Conservation (phyloP, 176 grass and related monocot genomes). For the Stipa capillata region DNA sequence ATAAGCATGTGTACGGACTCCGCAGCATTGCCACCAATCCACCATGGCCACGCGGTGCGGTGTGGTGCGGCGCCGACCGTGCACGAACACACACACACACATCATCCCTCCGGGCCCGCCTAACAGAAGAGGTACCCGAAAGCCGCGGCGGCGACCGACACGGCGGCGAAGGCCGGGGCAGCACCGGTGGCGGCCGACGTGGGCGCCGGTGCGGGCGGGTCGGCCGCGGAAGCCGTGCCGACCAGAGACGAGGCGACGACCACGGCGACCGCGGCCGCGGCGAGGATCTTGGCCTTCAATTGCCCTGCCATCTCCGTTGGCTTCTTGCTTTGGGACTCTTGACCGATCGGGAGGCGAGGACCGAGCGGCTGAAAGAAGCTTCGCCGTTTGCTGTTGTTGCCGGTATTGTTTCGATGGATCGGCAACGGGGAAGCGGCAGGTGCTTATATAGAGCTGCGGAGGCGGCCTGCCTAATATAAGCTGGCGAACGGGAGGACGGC, state of each 20-base stretch:
- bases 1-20: not conserved
- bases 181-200: not conserved
- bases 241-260: conserved; percentile 20
- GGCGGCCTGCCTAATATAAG: not conserved
- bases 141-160: not conserved
- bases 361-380: not conserved
- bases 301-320: conserved; percentile 19
- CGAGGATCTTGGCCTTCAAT: conserved; percentile 30
- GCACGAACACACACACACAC: not conserved
- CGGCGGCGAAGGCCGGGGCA: not conserved
- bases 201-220: not conserved
- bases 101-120: not conserved
- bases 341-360: too few relatives aligned
- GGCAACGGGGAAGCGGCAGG: not conserved
- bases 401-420: not conserved
- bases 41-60: not conserved
- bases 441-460: not conserved
- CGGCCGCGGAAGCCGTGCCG: not conserved
- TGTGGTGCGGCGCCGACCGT: not conserved
- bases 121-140: conserved; percentile 26
- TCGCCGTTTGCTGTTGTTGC: not conserved
- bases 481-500: not conserved
- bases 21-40: too few relatives aligned
- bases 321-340: not conserved
- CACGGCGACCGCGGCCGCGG: not conserved